Conservation (phyloP, 2,329 filamentous ascomycete genomes). For the Clonostachys chloroleuca region DNA sequence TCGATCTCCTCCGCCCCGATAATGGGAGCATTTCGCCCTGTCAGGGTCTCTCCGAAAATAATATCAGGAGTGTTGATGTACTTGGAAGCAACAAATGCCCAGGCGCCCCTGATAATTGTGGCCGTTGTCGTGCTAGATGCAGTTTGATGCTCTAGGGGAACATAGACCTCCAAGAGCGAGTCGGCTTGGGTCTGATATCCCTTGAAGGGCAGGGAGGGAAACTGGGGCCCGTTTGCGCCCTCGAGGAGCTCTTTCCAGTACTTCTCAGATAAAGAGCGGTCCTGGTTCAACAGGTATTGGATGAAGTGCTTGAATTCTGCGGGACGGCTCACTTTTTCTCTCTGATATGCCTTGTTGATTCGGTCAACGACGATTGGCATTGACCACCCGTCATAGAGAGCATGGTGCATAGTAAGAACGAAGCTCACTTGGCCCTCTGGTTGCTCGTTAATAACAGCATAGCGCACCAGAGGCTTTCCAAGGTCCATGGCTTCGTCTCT, state of each 20-base stretch:
- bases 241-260: constrained; percentile 42
- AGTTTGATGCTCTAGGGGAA: constrained; percentile 26
- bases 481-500: constrained; percentile 34
- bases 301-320: constrained; percentile 45
- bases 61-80: constrained; percentile 49
- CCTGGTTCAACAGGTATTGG: constrained; percentile 34
- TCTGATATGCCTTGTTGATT: constrained; percentile 37
- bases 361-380: constrained; percentile 44
- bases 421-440: constrained; percentile 19
- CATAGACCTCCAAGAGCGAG: constrained; percentile 47
- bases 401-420: constrained; percentile 52
- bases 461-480: constrained; percentile 39
- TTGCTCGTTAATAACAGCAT: constrained; percentile 30
- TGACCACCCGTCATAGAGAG: constrained; percentile 53
- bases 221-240: constrained; percentile 38
- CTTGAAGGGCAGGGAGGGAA: constrained; percentile 39
- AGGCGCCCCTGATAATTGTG: constrained; percentile 53
- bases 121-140: constrained; percentile 43
- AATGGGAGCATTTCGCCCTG: constrained; percentile 47
- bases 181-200: constrained; percentile 46
- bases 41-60: constrained; percentile 55
- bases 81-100: constrained; percentile 48
- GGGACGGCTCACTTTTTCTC: constrained; percentile 18
- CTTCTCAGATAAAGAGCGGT: constrained; percentile 29
- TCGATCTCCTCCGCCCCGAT: constrained; percentile 47